Conservation (phyloP, 352 stramenopile genomes). For the Phytophthora chlamydospora region DNA sequence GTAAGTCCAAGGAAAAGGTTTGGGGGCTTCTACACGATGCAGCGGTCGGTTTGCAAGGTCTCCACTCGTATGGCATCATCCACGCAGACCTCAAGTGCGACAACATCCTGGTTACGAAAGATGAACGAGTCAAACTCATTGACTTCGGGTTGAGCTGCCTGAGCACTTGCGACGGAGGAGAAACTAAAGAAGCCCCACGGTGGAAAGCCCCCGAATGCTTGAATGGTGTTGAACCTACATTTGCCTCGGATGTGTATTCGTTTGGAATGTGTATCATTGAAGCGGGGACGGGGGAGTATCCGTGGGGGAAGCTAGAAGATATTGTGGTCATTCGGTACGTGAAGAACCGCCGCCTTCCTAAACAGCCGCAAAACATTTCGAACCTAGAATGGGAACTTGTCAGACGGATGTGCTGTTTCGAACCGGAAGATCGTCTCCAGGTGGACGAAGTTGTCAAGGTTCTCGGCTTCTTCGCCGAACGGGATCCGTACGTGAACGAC, state of each 20-base stretch:
- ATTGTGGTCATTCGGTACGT: not conserved
- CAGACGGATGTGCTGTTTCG: constrained; percentile 7
- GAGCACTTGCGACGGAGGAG: too few species aligned
- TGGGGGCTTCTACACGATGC: constrained; percentile 31
- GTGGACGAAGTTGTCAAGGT: constrained; percentile 4
- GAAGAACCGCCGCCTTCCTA: not conserved
- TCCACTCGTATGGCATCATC: constrained; percentile 23
- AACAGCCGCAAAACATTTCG: not conserved
- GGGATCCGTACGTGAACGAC: not conserved
- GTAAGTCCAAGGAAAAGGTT: not conserved
- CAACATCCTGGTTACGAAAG: not conserved
- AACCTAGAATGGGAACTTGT: constrained; percentile 11
- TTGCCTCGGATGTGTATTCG: constrained; percentile 12
- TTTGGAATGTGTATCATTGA: constrained; percentile 21
- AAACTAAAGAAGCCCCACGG: too few species aligned
- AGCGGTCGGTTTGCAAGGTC: constrained; percentile 29
- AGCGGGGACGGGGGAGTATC: not conserved
- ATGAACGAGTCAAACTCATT: too few species aligned
- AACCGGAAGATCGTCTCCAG: constrained; percentile 4
- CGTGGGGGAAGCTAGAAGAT: not conserved
- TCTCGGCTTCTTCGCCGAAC: constrained; percentile 6
- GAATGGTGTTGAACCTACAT: not conserved
- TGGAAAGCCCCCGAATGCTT: constrained; percentile 13
- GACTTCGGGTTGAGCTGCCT: too few species aligned
- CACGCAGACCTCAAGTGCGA: constrained; percentile 32